Percentiles rank a stretch among this genome's conserved stretches.
phyloP scores from a whole-genome alignment of 2,329 filamentous ascomycete species.

The Cladobotryum mycophilum region DNA sequence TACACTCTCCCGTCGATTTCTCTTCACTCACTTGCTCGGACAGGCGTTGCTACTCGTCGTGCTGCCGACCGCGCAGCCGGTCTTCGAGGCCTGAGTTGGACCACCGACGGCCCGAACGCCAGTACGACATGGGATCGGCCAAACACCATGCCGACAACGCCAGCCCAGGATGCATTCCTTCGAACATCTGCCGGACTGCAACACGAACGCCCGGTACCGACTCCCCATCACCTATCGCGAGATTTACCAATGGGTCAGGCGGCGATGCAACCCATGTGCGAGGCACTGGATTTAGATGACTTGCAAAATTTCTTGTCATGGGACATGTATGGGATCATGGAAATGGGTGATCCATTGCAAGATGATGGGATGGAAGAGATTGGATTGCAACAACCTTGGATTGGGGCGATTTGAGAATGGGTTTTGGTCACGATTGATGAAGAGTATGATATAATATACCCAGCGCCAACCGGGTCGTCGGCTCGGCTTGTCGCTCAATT shows the following conservation, averaged over 20 bases:
- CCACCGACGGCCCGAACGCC: conserved; percentile 17
- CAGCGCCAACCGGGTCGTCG: no score
- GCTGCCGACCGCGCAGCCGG: conserved; percentile 11
- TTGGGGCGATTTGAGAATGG: conserved; percentile 3
- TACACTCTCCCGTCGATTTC: conserved; percentile 18
- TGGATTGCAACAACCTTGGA: conserved; percentile 18
- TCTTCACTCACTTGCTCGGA: conserved; percentile 18
- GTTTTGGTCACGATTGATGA: background rate
- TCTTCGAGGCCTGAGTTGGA: conserved; percentile 15
- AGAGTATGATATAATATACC: no score
- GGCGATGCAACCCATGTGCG: conserved; percentile 24
- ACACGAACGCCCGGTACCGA: conserved; percentile 30
- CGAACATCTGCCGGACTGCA: conserved; percentile 26
- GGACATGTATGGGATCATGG: conserved; percentile 37
- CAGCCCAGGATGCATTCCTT: conserved; percentile 19
- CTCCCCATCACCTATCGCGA: background rate
- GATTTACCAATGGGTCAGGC: background rate
- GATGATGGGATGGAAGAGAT: conserved; percentile 31
- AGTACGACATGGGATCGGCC: conserved; percentile 21
- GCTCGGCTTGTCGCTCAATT: no score
- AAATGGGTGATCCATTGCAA: conserved; percentile 31
- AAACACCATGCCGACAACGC: conserved; percentile 20
- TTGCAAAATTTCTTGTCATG: conserved; percentile 33
- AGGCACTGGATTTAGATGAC: conserved; percentile 32
- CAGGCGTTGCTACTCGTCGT: conserved; percentile 11